Conservation (phyloP, 2,329 filamentous ascomycete genomes). For the Cladosporium velox region DNA sequence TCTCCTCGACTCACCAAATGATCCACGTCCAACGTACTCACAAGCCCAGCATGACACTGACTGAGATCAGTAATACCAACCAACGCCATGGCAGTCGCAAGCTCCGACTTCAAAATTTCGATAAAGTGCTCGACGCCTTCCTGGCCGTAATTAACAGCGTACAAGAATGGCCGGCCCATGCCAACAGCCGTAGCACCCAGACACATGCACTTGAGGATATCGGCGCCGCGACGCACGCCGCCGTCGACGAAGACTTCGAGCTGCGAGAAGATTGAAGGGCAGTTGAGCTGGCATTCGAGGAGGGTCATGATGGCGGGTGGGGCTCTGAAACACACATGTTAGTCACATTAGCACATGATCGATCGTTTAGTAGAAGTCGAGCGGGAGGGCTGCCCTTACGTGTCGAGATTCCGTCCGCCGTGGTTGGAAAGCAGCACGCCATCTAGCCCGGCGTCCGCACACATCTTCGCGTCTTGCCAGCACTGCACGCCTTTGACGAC, state of each 20-base stretch:
- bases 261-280: slow-evolving; percentile 60
- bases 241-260: slow-evolving; percentile 64
- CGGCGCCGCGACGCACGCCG: slow-evolving; percentile 54
- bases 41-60: slow-evolving; percentile 60
- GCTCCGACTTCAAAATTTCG: slow-evolving; percentile 46
- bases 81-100: slow-evolving; percentile 66
- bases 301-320: slow-evolving; percentile 59
- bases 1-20: slow-evolving; percentile 46
- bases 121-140: slow-evolving; percentile 52
- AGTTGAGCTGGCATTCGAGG: slow-evolving; percentile 63
- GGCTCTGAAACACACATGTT: slow-evolving; percentile 44
- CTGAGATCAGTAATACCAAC: slow-evolving; percentile 62
- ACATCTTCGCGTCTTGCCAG: slow-evolving; percentile 33
- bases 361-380: too few species aligned
- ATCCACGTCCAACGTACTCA: slow-evolving; percentile 56
- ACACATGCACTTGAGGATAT: slow-evolving; percentile 56
- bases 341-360: slow-evolving; percentile 29
- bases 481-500: slow-evolving; percentile 46
- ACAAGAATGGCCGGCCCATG: slow-evolving; percentile 60
- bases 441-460: slow-evolving; percentile 24
- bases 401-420: slow-evolving; percentile 47
- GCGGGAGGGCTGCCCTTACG: slow-evolving; percentile 24
- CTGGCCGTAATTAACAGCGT: slow-evolving; percentile 59
- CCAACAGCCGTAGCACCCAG: slow-evolving; percentile 50
- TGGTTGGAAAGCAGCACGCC: slow-evolving; percentile 13